phyloP scores from a whole-genome alignment of 2,329 filamentous ascomycete species.

The Stagonosporopsis rhizophila region DNA sequence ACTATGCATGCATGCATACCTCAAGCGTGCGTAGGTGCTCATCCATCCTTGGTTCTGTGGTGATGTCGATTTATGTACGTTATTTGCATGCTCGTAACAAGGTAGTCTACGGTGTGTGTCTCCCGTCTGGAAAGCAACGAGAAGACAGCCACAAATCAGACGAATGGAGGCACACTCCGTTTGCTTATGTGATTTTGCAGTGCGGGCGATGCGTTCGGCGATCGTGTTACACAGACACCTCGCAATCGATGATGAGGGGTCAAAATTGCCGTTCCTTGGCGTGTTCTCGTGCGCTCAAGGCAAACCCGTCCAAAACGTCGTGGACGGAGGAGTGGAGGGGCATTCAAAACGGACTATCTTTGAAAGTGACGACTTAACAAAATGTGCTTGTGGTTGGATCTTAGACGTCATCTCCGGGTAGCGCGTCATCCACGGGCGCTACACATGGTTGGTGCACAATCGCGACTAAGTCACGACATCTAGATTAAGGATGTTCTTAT shows the following conservation, averaged over 20 bases:
- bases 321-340: neutral
- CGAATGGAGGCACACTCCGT: neutral
- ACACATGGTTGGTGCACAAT: neutral
- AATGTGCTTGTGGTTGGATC: neutral
- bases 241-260: slow-evolving; percentile 9
- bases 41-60: slow-evolving; percentile 44
- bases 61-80: slow-evolving; percentile 31
- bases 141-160: neutral
- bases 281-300: slow-evolving; percentile 1
- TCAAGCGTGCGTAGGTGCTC: slow-evolving; percentile 44
- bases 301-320: neutral
- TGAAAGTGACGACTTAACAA: neutral
- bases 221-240: neutral
- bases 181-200: neutral
- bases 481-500: neutral
- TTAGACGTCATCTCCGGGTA: slow-evolving; percentile 8
- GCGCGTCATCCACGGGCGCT: slow-evolving; percentile 3
- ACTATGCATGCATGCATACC: slow-evolving; percentile 25
- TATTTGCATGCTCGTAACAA: slow-evolving; percentile 37
- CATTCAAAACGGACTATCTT: neutral
- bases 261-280: slow-evolving; percentile 10
- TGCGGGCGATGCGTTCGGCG: neutral
- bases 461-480: slow-evolving; percentile 1
- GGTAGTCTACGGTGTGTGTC: neutral
- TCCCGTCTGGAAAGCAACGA: neutral